phyloP scores from a whole-genome alignment of 2,329 filamentous ascomycete genomes.

The Graphiopsis chlorocephala region DNA sequence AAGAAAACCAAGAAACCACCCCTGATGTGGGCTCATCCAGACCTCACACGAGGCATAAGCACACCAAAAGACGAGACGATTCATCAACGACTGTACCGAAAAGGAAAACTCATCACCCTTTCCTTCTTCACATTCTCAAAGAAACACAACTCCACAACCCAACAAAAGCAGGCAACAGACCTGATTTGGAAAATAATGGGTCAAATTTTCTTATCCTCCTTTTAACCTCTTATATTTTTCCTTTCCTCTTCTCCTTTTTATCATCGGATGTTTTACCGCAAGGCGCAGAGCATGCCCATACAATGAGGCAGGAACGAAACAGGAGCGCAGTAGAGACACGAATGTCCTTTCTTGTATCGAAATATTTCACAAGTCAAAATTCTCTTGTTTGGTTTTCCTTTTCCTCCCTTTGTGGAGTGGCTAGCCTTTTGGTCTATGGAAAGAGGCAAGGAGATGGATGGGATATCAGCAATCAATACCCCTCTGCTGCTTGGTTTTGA shows the following conservation, averaged over 20 bases:
- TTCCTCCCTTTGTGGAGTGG: background rate
- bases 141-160: background rate
- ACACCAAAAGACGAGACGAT: slow-evolving; percentile 13
- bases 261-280: background rate
- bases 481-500: background rate
- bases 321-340: background rate
- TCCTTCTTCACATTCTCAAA: slow-evolving; percentile 7
- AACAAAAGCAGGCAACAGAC: background rate
- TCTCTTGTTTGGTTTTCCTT: background rate
- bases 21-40: background rate
- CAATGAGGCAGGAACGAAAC: background rate
- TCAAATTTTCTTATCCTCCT: background rate
- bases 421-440: background rate
- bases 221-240: background rate
- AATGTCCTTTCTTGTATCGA: background rate
- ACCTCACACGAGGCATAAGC: slow-evolving; percentile 6
- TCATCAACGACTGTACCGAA: slow-evolving; percentile 17
- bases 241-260: background rate
- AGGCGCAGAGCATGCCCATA: background rate
- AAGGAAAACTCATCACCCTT: slow-evolving; percentile 1
- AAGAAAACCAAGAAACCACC: background rate
- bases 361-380: background rate
- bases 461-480: background rate
- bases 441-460: background rate
- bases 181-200: background rate